Evolutionary conservation across 148 eudicot genomes (phyloP).

Genomic region (Drosera capensis): DNA sequence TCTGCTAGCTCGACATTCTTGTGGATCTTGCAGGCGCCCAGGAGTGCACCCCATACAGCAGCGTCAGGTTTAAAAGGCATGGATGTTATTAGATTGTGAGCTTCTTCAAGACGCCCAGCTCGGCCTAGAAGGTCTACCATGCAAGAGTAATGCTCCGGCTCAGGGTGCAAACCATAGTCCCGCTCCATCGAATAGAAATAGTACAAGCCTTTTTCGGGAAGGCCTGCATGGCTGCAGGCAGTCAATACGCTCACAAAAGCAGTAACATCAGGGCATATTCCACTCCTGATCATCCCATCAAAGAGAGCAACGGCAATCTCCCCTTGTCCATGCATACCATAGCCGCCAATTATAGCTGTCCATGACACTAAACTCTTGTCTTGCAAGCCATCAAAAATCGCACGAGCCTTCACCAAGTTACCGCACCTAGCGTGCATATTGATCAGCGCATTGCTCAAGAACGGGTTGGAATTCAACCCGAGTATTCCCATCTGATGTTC

Average conservation of each 20-base stretch:
- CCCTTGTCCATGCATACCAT: slow-evolving; percentile 76
- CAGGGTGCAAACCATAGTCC: slow-evolving; percentile 32
- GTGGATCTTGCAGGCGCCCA: slow-evolving; percentile 79
- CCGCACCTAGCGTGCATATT: slow-evolving; percentile 79
- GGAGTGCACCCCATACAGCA: slow-evolving; percentile 75
- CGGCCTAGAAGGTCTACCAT: slow-evolving; percentile 70
- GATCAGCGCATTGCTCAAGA: slow-evolving; percentile 42
- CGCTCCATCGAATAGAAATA: slow-evolving; percentile 43
- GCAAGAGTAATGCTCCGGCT: slow-evolving; percentile 64
- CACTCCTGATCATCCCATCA: slow-evolving; percentile 46
- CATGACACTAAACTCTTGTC: slow-evolving; percentile 56
- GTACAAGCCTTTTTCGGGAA: slow-evolving; percentile 47
- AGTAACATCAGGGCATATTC: slow-evolving; percentile 48
- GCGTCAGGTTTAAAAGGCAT: slow-evolving; percentile 64
- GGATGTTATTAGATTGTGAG: slow-evolving; percentile 35
- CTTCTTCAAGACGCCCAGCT: slow-evolving; percentile 61
- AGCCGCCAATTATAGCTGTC: slow-evolving; percentile 69
- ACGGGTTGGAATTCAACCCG: slow-evolving; percentile 30
- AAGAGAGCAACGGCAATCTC: slow-evolving; percentile 44
- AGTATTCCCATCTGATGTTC: slow-evolving; percentile 33
- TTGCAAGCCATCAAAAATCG: slow-evolving; percentile 35
- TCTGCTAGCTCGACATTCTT: slow-evolving; percentile 50
- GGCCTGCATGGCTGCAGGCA: slow-evolving; percentile 77
- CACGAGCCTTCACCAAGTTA: slow-evolving; percentile 45
- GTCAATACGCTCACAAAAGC: slow-evolving; percentile 49